Evolutionary conservation across 2,329 filamentous ascomycete genomes (phyloP).

Genomic region (Fusarium denticulatum): DNA sequence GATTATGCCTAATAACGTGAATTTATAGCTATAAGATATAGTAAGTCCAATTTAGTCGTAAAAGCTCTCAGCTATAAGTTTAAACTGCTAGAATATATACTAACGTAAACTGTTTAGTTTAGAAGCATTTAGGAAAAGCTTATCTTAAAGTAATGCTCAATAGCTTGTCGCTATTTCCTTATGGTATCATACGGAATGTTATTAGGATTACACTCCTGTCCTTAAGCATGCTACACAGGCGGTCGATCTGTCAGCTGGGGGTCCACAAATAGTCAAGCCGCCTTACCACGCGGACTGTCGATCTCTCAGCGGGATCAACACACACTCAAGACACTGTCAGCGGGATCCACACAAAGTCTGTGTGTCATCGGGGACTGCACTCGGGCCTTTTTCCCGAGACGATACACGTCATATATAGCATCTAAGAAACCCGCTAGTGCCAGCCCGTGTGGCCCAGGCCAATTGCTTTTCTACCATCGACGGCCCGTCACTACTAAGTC

Average conservation of each 20-base stretch:
- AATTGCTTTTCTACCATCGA: background rate
- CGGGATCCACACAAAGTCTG: background rate
- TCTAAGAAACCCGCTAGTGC: background rate
- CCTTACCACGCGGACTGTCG: background rate
- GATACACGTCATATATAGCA: background rate
- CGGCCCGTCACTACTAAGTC: background rate
- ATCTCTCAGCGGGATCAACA: background rate
- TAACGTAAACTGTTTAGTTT: too few species aligned
- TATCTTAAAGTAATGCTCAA: background rate
- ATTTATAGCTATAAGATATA: background rate
- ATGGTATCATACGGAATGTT: background rate
- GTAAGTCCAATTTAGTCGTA: accelerated
- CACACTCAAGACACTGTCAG: background rate
- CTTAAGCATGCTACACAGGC: background rate
- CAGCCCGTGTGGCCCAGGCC: background rate
- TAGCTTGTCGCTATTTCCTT: accelerated
- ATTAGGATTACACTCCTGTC: background rate
- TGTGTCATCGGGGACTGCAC: background rate
- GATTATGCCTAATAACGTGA: background rate
- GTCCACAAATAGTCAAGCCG: background rate
- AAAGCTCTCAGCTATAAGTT: background rate
- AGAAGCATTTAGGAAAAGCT: background rate
- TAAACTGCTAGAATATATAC: background rate
- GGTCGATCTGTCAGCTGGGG: background rate
- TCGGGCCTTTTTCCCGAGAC: background rate